phyloP scores from a whole-genome alignment of 1,284 basidiomycete genomes.

The Cerioporus squamosus region DNA sequence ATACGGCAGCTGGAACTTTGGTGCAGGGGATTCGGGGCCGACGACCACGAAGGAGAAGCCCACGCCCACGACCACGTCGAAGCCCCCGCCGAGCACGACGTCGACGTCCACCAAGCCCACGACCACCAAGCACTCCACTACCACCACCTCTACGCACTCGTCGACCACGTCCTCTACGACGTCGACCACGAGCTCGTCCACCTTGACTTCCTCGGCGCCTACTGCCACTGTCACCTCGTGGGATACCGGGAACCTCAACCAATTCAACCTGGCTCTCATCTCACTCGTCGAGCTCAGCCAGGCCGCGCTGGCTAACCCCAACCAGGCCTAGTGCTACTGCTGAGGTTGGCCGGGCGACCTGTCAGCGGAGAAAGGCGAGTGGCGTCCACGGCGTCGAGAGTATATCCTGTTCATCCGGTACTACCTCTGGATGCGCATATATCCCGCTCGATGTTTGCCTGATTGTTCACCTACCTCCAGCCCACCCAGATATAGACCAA shows the following conservation, averaged over 20 bases:
- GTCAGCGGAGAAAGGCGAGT: no score
- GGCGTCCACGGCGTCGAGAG: no score
- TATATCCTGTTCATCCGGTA: no score
- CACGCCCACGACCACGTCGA: constrained; percentile 16
- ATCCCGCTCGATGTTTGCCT: no score
- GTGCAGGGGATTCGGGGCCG: constrained; percentile 4
- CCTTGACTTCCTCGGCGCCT: constrained; percentile 3
- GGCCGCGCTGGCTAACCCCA: not conserved
- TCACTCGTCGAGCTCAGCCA: constrained; percentile 18
- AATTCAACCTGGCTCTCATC: constrained; percentile 28
- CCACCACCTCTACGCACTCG: not conserved
- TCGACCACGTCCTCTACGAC: constrained; percentile 3
- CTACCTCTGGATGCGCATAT: no score
- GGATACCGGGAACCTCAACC: constrained; percentile 25
- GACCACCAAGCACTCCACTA: not conserved
- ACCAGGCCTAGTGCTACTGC: not conserved
- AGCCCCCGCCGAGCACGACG: constrained; percentile 8
- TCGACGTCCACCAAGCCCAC: constrained; percentile 3
- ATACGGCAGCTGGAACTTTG: constrained; percentile 27
- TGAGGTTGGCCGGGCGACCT: no score
- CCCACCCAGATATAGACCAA: no score
- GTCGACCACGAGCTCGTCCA: constrained; percentile 4
- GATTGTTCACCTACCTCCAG: no score
- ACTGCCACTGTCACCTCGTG: constrained; percentile 11
- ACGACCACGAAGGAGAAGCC: constrained; percentile 9